Evolutionary conservation across 441 rosid genomes (phyloP).

Genomic region (Hura crepitans): DNA sequence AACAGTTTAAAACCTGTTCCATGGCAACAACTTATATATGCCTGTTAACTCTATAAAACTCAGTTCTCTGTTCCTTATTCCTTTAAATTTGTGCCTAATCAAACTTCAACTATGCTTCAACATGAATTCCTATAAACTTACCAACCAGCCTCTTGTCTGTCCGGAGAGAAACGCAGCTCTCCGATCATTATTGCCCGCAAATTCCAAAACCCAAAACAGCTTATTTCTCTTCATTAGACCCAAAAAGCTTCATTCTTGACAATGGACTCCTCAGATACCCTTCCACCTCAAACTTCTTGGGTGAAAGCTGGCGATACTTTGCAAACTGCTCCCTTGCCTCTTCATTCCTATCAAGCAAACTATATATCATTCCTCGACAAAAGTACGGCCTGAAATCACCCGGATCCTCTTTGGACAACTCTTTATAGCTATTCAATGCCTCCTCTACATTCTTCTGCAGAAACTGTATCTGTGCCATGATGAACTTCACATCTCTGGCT

Average conservation of each 20-base stretch:
- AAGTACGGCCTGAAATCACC: slow-evolving; percentile 77
- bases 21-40: slow-evolving; percentile 1
- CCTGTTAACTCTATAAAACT: slow-evolving; percentile 5
- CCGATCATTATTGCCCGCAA: slow-evolving; percentile 20
- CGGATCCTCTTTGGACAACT: slow-evolving; percentile 68
- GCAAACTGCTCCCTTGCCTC: slow-evolving; percentile 82
- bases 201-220: neutral
- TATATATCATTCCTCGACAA: slow-evolving; percentile 79
- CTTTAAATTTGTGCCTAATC: neutral
- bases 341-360: slow-evolving; percentile 62
- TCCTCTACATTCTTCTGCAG: slow-evolving; percentile 82
- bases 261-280: slow-evolving; percentile 67
- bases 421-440: slow-evolving; percentile 67
- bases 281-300: slow-evolving; percentile 70
- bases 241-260: slow-evolving; percentile 72
- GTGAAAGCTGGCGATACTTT: slow-evolving; percentile 70
- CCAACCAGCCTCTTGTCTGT: neutral
- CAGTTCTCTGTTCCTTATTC: slow-evolving; percentile 11
- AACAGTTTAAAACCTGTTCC: neutral
- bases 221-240: slow-evolving; percentile 45
- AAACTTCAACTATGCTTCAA: neutral
- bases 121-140: neutral
- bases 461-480: slow-evolving; percentile 80
- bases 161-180: slow-evolving; percentile 9
- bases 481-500: slow-evolving; percentile 70